Percentiles rank a stretch among this genome's conserved stretches.
Conservation (phyloP, 352 stramenopile genomes). For the Paralagenidium karlingii region DNA sequence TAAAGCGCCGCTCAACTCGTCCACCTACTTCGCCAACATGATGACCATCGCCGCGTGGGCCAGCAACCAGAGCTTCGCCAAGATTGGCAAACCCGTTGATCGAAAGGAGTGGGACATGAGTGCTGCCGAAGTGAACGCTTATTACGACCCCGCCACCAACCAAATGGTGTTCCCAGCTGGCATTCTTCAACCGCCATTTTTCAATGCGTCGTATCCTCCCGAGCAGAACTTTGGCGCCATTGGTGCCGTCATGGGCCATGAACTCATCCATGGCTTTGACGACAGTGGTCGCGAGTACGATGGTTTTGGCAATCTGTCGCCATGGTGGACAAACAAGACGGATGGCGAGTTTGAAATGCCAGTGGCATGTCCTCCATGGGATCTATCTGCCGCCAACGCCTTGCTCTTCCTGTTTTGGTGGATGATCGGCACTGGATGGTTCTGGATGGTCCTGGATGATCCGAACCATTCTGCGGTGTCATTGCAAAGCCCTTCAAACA, state of each 20-base stretch:
- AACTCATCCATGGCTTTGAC: conserved; percentile 95
- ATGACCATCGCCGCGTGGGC: conserved; percentile 21
- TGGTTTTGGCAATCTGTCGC: conserved; percentile 78
- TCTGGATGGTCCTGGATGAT: too few relatives aligned
- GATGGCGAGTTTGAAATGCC: conserved; percentile 51
- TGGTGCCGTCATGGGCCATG: conserved; percentile 89
- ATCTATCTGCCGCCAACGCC: too few relatives aligned
- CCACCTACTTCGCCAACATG: conserved; percentile 33
- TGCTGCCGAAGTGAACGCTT: conserved; percentile 88
- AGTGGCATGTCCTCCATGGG: conserved; percentile 43
- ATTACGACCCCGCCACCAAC: conserved; percentile 56
- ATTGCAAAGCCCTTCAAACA: too few relatives aligned
- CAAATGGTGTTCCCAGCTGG: conserved; percentile 95
- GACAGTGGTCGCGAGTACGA: conserved; percentile 84
- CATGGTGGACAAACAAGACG: conserved; percentile 90
- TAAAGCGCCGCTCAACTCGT: conserved; percentile 26
- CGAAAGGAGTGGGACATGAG: conserved; percentile 84
- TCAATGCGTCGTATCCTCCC: conserved; percentile 61
- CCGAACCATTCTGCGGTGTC: too few relatives aligned
- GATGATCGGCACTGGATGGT: too few relatives aligned
- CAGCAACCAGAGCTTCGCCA: conserved; percentile 10
- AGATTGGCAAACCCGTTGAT: conserved; percentile 24
- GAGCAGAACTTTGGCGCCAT: conserved; percentile 91
- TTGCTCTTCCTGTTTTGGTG: too few relatives aligned
- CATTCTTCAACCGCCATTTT: conserved; percentile 93